Evolutionary conservation across 768 basidiomycete species (phyloP), one percentile per base, ranked within the genome.

Genomic region (Suillus bovinus): DNA sequence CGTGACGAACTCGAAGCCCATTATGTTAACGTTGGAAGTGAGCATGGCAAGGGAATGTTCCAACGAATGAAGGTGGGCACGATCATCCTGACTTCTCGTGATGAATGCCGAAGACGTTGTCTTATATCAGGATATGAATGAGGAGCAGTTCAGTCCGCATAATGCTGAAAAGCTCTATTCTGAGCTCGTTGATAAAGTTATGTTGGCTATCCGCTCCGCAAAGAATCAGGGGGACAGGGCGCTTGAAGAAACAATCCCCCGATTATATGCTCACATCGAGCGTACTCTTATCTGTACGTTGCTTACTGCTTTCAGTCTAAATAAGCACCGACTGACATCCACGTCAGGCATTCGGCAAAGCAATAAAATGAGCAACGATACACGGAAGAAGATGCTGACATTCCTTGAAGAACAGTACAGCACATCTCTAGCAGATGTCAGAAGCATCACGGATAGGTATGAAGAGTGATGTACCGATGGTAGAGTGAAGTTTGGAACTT

Each of bases 1-100:
- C 39, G 7, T 9, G 5, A 49, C 8, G 5, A 47, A 27, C 27
- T 58, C 1, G 4, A 31, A 17, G 4, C 2, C 0, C 58, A 58
- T 29, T 58, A 58, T 4, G 1, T 11, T 34, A 0, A 4, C 5
- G 38, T 58, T 7, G n/a, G 16, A 29, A 14, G 20, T 13, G 10
- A 58, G 17, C 22, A 2, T 22, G 58, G 58, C 7, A 9, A 17
- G 9, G 58, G 58, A 31, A 58, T 58, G 58, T 31, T 49, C n/a
- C 58, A 13, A 10, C 58, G 58, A 31, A 58, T 58, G 58, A 58
- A 58, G 58, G 58, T 58, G 2, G 17, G 58, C 6, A 10, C 17
- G 11, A n/a, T 29, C 27, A 24, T 20, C 17, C 27, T 33, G 17
- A 46, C 58, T 46, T 47, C 4, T 46, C 11, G 24, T 7, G 3